These are phyloP conservation scores for Sporothrix pallida DNA, from an alignment of 2,329 filamentous ascomycete species.

Conservation along the genomic window DNA sequence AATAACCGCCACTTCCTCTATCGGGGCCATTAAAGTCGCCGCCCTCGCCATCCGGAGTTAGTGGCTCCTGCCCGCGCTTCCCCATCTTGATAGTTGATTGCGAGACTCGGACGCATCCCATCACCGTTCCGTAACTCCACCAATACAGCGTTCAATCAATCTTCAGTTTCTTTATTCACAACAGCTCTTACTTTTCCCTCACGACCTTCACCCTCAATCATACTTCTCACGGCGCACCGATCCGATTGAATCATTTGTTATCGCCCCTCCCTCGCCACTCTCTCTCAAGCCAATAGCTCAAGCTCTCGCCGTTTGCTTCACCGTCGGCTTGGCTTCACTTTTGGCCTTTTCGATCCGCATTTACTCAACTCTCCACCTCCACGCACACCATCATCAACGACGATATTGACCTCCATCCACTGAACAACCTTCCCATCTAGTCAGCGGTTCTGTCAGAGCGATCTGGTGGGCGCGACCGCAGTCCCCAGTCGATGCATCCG, in stretches of 20 bases:
- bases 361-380: neutral
- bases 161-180: neutral
- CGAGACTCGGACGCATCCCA: conserved; percentile 20
- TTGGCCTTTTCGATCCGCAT: neutral
- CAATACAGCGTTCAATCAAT: neutral
- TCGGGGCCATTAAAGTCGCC: conserved; percentile 12
- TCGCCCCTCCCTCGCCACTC: neutral
- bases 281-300: neutral
- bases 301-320: neutral
- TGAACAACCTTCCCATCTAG: neutral
- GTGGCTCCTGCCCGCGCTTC: neutral
- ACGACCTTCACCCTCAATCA: too few species aligned
- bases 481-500: conserved; percentile 40
- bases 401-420: neutral
- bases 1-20: neutral
- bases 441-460: conserved; percentile 23
- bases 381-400: neutral
- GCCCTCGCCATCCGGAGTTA: neutral
- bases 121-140: conserved; percentile 12
- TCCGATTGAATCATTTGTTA: neutral
- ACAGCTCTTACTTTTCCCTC: too few species aligned
- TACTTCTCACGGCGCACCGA: neutral
- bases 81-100: conserved; percentile 20
- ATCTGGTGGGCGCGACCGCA: conserved; percentile 22
- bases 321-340: neutral